Conservation (phyloP, 2,329 filamentous ascomycete genomes). For the Aspergillus melleus region DNA sequence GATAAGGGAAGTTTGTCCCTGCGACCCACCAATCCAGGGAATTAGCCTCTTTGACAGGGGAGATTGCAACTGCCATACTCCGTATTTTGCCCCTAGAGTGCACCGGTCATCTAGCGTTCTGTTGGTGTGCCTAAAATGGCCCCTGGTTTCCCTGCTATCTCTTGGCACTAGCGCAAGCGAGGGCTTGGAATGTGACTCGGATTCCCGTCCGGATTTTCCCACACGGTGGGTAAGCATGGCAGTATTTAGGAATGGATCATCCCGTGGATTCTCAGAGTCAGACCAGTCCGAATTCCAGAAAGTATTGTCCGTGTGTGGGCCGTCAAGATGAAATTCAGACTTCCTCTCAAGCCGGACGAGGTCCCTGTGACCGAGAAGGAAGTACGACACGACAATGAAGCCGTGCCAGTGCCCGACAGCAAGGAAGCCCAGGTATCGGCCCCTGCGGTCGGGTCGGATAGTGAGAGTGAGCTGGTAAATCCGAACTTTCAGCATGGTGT, state of each 20-base stretch:
- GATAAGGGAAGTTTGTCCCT: not conserved
- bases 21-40: not conserved
- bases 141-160: not conserved
- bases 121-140: not conserved
- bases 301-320: no score
- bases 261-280: not conserved
- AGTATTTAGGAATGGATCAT: not conserved
- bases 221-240: not conserved
- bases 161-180: not conserved
- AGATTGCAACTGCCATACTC: not conserved
- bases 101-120: not conserved
- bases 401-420: not conserved
- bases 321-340: not conserved
- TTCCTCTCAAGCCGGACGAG: slow-evolving; percentile 5
- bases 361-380: slow-evolving; percentile 5
- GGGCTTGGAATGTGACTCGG: not conserved
- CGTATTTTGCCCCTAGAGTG: no score
- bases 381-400: not conserved
- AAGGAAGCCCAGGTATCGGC: not conserved
- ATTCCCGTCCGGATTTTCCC: not conserved
- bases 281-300: no score
- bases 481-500: slow-evolving; percentile 16
- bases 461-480: slow-evolving; percentile 12
- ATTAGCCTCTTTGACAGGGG: not conserved
- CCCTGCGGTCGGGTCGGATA: not conserved